phyloP scores from a whole-genome alignment of 768 basidiomycete species.

The Aureoboletus auriporus region DNA sequence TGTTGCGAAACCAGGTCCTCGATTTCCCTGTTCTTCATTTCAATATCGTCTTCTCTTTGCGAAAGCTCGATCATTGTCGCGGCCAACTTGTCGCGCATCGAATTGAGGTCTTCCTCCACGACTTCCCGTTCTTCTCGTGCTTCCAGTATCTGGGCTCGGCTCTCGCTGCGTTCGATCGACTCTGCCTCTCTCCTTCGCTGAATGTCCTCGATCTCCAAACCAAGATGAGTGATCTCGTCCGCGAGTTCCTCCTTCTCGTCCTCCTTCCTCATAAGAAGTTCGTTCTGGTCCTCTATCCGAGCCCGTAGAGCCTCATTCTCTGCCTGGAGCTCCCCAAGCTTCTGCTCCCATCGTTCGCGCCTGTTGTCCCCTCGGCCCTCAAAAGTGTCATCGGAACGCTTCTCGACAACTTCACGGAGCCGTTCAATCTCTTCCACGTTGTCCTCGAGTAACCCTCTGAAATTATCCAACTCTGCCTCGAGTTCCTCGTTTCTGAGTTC shows the following conservation, averaged over 20 bases:
- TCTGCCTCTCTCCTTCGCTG: slow-evolving; percentile 61
- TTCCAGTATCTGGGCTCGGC: slow-evolving; percentile 66
- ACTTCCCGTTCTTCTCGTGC: slow-evolving; percentile 72
- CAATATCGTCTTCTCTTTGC: slow-evolving; percentile 84
- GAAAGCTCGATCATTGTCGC: slow-evolving; percentile 79
- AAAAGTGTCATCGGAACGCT: slow-evolving; percentile 40
- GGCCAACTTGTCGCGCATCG: slow-evolving; percentile 70
- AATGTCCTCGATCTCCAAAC: slow-evolving; percentile 63
- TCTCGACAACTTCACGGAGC: slow-evolving; percentile 64
- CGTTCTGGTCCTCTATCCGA: slow-evolving; percentile 55
- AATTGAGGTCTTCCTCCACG: slow-evolving; percentile 75
- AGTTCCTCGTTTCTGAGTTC: slow-evolving; percentile 64
- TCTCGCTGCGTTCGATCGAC: slow-evolving; percentile 67
- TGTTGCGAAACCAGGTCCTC: slow-evolving; percentile 76
- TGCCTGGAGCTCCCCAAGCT: slow-evolving; percentile 54
- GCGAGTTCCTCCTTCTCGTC: slow-evolving; percentile 71
- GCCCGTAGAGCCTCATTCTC: slow-evolving; percentile 61
- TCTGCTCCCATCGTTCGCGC: slow-evolving; percentile 42
- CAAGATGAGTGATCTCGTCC: slow-evolving; percentile 62
- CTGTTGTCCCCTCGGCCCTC: slow-evolving; percentile 39
- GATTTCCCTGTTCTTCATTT: slow-evolving; percentile 72
- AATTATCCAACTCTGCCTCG: slow-evolving; percentile 70
- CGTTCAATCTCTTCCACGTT: slow-evolving; percentile 81
- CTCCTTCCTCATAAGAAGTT: slow-evolving; percentile 50
- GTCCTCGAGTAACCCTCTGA: slow-evolving; percentile 68